Evolutionary conservation across 352 stramenopile genomes (phyloP).

Genomic region (Globisporangium nodosum): DNA sequence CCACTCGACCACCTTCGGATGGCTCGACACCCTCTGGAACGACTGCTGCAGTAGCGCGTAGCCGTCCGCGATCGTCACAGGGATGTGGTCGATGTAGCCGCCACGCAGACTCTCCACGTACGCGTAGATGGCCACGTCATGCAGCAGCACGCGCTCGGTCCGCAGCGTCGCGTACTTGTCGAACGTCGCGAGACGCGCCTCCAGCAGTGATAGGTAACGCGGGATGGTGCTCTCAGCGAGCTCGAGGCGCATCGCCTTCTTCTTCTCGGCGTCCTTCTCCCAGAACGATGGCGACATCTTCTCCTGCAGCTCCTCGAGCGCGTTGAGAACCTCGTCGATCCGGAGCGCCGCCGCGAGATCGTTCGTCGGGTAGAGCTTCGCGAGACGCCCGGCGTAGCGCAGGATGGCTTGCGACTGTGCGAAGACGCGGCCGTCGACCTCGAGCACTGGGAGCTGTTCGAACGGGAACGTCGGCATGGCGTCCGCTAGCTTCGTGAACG

Average conservation of each 20-base stretch:
- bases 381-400: constrained; percentile 50
- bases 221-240: constrained; percentile 12
- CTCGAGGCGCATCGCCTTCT: constrained; percentile 16
- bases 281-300: constrained; percentile 20
- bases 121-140: too few relatives aligned
- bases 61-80: too few relatives aligned
- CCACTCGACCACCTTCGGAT: too few relatives aligned
- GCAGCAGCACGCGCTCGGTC: too few relatives aligned
- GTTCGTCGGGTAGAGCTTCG: constrained; percentile 36
- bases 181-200: too few relatives aligned
- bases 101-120: too few relatives aligned
- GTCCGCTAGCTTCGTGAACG: constrained; percentile 21
- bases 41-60: too few relatives aligned
- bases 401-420: constrained; percentile 49
- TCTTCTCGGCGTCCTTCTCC: constrained; percentile 30
- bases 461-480: constrained; percentile 41
- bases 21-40: too few relatives aligned
- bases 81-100: too few relatives aligned
- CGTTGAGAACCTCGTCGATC: constrained; percentile 54
- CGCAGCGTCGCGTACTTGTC: too few relatives aligned
- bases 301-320: constrained; percentile 27
- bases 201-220: constrained; percentile 4
- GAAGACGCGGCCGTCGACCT: constrained; percentile 26
- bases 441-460: constrained; percentile 35
- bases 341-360: constrained; percentile 26